Evolutionary conservation across 2,329 filamentous ascomycete species (phyloP).

Genomic region (Fusarium sp.): DNA sequence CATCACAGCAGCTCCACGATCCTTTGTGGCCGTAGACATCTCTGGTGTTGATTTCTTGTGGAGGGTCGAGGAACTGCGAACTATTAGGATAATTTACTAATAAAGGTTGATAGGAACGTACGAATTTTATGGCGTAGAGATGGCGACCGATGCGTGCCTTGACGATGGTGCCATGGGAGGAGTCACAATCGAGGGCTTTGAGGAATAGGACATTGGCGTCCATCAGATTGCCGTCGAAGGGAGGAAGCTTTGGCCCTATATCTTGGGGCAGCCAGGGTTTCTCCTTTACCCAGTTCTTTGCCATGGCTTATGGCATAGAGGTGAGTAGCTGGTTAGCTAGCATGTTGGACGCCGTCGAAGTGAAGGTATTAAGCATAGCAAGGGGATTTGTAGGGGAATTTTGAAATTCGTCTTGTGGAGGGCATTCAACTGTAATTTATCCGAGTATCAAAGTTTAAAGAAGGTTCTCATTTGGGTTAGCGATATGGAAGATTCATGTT

Average conservation of each 20-base stretch:
- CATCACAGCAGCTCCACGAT: not conserved
- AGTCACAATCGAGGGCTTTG: not conserved
- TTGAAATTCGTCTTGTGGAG: accelerated
- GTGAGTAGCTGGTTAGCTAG: not conserved
- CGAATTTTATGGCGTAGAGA: conserved; percentile 1
- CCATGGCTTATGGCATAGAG: not conserved
- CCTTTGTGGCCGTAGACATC: not conserved
- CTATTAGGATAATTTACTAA: not conserved
- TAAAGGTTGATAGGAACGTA: not conserved
- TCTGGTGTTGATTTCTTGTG: not conserved
- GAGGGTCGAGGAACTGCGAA: not conserved
- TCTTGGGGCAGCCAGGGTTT: not conserved
- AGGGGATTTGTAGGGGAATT: no score
- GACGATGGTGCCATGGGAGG: not conserved
- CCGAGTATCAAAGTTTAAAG: accelerated
- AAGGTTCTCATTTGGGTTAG: not conserved
- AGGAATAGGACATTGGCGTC: not conserved
- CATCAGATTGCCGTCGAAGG: not conserved
- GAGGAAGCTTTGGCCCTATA: not conserved
- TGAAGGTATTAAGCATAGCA: not conserved
- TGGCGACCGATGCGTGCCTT: not conserved
- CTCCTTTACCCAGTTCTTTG: not conserved
- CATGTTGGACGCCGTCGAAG: not conserved
- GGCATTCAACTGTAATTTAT: not conserved
- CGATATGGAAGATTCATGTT: accelerated